Evolutionary conservation across 352 stramenopile genomes (phyloP).

Genomic region (Phytophthora idaei): DNA sequence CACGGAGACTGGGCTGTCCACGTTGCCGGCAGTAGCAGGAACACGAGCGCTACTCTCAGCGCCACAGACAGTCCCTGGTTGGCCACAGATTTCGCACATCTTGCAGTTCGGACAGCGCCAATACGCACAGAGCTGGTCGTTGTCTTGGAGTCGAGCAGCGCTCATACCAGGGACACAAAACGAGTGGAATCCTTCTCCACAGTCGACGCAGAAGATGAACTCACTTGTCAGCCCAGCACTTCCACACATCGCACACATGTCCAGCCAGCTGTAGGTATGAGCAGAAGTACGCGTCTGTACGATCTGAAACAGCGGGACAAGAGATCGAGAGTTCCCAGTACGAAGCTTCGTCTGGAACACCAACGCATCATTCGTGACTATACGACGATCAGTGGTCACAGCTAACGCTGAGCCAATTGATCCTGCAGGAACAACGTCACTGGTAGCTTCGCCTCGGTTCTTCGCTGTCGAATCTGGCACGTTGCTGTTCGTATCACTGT

Average conservation of each 20-base stretch:
- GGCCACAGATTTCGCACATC: conserved; percentile 93
- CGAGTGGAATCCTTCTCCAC: conserved; percentile 94
- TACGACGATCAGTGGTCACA: conserved; percentile 21
- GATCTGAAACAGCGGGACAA: conserved; percentile 72
- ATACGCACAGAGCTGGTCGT: conserved; percentile 63
- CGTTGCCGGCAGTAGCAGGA: conserved; percentile 26
- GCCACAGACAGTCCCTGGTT: conserved; percentile 39
- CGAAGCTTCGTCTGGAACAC: conserved; percentile 74
- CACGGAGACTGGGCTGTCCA: conserved; percentile 16
- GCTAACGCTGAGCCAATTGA: conserved; percentile 1
- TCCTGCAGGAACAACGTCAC: conserved; percentile 2
- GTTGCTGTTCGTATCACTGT: conserved; percentile 26
- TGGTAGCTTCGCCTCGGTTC: conserved; percentile 5
- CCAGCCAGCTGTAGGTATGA: conserved; percentile 90
- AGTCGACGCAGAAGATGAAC: conserved; percentile 97
- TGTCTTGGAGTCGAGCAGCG: conserved; percentile 34
- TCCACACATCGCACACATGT: conserved; percentile 92
- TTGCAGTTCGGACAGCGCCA: conserved; percentile 97
- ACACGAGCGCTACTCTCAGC: conserved; percentile 11
- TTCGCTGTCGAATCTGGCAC: conserved; percentile 15
- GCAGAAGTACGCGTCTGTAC: conserved; percentile 81
- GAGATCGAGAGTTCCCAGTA: conserved; percentile 58
- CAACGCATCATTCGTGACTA: conserved; percentile 36
- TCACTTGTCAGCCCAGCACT: conserved; percentile 77
- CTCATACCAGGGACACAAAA: conserved; percentile 87